Base-by-base conservation (phyloP, 2,329 filamentous ascomycete genomes). In the Aspergillus arachidicola region DNA sequence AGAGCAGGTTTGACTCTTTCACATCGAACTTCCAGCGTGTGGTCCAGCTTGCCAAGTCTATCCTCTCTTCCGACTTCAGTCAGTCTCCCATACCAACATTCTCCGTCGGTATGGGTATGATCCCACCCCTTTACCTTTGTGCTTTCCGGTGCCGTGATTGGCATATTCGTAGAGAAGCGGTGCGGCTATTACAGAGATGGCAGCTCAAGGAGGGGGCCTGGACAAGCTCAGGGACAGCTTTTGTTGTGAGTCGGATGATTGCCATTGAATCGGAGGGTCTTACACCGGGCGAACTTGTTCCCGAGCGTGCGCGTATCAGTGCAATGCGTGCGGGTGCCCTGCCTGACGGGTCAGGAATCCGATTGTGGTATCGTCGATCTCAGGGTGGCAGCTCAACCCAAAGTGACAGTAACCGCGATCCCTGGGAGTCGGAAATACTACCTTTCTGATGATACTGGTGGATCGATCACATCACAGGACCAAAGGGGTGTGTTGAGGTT, bases 121-220 rank as follows among this genome's bases (percentile, higher is more conserved):
- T 76, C 6, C 68, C 74, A 26, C 74, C 76, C 12, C 67, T 78
- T 11, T 76, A 74, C 66, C 71, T 75, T 59, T 68, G 72, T 23
- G 73, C 71, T 1, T 70, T 71, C 46, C 76, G 75, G 56, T 78
- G 75, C 62, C 72, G 73, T 30, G 71, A 78, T 60, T 68, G 66
- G 66, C 16, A 63, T 2, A 60, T 75, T 23, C 53, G 46, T 7
- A 50, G 46, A 19, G 14, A 50, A 12, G 26, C 46, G 14, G 23
- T 50, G 14, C 14, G 4, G 23, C 16, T 50, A 10, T 19, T 50
- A 7, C 23, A 28, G 3, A 30, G 9, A 50, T 50, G 12, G 11
- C 23, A 30, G 3, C 46, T 26, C 10, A 16, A 50, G n/a, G 46
- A 50, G 26, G 46, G 46, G 9, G 16, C 11, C 14, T 50, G 46